Percentiles rank a stretch among this genome's conserved stretches.
Conservation (phyloP, 805 yeast species). For the Lipomyces starkeyi region DNA sequence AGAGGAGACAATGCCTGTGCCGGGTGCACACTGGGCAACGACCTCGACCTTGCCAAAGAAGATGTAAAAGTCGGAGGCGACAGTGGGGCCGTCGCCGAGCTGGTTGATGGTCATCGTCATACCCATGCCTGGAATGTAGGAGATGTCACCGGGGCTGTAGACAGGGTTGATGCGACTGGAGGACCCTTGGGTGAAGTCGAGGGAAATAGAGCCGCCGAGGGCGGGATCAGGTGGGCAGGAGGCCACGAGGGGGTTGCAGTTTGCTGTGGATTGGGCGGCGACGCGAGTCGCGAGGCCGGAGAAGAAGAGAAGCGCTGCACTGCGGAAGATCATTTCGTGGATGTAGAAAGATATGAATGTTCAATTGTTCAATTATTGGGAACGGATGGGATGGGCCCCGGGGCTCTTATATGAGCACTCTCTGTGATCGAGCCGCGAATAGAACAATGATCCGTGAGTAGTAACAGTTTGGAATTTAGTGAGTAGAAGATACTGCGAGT, state of each 20-base stretch:
- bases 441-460: too few species aligned
- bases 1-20: slow-evolving; percentile 79
- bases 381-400: too few species aligned
- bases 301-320: slow-evolving; percentile 12
- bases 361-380: too few species aligned
- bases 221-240: slow-evolving; percentile 62
- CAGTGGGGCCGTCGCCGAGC: slow-evolving; percentile 76
- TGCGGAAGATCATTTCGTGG: slow-evolving; percentile 7
- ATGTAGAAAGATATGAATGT: too few species aligned
- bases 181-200: slow-evolving; percentile 57
- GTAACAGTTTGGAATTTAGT: too few species aligned
- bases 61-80: slow-evolving; percentile 77
- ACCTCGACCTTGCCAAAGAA: slow-evolving; percentile 90
- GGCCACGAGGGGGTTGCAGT: slow-evolving; percentile 55
- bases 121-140: slow-evolving; percentile 63
- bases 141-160: slow-evolving; percentile 51
- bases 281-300: slow-evolving; percentile 14
- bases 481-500: too few species aligned
- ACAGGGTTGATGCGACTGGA: slow-evolving; percentile 52
- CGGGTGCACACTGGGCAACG: slow-evolving; percentile 71
- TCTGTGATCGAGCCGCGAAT: too few species aligned
- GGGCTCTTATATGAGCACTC: not conserved
- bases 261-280: slow-evolving; percentile 22
- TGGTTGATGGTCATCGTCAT: slow-evolving; percentile 62
- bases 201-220: slow-evolving; percentile 61